phyloP scores from a whole-genome alignment of 768 basidiomycete genomes.

The Astraeus odoratus region DNA sequence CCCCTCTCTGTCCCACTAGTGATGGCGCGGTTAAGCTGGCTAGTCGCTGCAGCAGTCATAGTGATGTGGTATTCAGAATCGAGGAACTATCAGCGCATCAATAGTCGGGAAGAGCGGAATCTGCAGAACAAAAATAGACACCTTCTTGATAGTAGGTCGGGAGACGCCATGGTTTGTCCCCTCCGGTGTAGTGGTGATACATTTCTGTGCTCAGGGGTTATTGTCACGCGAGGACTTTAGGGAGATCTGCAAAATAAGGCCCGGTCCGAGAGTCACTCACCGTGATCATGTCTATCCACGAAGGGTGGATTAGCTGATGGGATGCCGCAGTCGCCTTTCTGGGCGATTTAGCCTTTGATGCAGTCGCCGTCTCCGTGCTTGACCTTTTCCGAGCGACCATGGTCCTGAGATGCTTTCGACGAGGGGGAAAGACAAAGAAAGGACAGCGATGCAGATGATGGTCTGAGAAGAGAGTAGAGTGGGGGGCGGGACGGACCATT shows the following conservation, averaged over 20 bases:
- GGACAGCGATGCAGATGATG: too few relatives aligned
- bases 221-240: slow-evolving; percentile 15
- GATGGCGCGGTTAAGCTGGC: slow-evolving; percentile 51
- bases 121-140: slow-evolving; percentile 31
- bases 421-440: too few relatives aligned
- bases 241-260: too few relatives aligned
- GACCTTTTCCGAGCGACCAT: slow-evolving; percentile 30
- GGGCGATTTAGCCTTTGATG: slow-evolving; percentile 1
- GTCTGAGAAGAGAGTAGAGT: neutral
- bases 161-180: slow-evolving; percentile 71
- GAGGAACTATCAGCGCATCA: slow-evolving; percentile 34
- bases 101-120: neutral
- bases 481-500: neutral
- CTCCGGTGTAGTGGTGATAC: slow-evolving; percentile 57
- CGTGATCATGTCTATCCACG: slow-evolving; percentile 39
- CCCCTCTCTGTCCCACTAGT: slow-evolving; percentile 43
- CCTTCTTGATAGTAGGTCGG: slow-evolving; percentile 76
- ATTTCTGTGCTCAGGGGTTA: slow-evolving; percentile 45
- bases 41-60: slow-evolving; percentile 36
- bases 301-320: slow-evolving; percentile 45
- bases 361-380: slow-evolving; percentile 28
- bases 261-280: slow-evolving; percentile 23
- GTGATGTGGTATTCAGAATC: slow-evolving; percentile 48
- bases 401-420: neutral
- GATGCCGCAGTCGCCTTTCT: slow-evolving; percentile 32